Conservation (phyloP, 2,329 filamentous ascomycete genomes). For the Cladosporium austrohemisphaericum region DNA sequence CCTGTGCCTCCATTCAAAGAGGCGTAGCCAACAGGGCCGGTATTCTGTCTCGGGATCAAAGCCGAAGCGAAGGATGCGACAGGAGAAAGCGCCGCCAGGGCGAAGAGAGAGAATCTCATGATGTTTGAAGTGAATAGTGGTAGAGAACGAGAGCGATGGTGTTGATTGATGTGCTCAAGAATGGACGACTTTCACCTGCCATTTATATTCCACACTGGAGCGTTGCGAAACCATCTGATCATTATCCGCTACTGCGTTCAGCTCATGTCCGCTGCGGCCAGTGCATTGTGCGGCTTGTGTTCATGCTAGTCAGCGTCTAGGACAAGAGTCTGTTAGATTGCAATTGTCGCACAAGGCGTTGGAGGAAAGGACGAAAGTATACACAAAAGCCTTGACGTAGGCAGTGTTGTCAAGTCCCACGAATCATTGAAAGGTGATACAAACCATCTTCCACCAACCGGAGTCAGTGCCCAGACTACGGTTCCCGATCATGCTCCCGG, state of each 20-base stretch:
- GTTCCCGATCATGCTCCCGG: not conserved
- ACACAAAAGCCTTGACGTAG: not conserved
- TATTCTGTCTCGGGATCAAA: constrained; percentile 8
- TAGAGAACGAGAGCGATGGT: not conserved
- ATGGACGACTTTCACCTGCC: not conserved
- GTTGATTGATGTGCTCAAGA: not conserved
- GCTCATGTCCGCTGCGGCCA: too few species aligned
- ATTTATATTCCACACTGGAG: not conserved
- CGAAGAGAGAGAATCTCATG: constrained; percentile 14
- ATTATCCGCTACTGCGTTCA: not conserved
- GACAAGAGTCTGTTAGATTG: constrained; percentile 3
- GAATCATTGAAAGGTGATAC: not conserved
- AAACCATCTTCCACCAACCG: constrained; percentile 8
- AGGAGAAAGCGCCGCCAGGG: constrained; percentile 27
- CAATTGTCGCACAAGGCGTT: not conserved
- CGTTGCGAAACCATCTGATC: not conserved
- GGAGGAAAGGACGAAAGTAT: not conserved
- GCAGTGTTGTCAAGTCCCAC: not conserved
- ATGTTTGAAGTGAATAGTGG: not conserved
- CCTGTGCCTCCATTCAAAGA: constrained; percentile 8
- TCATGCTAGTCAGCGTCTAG: not conserved
- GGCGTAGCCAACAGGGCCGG: constrained; percentile 6
- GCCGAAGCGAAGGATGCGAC: constrained; percentile 19
- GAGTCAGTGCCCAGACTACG: not conserved
- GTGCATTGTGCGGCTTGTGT: not conserved